Base-by-base conservation (phyloP, 23 red algal genomes). In the Chondrus crispus region DNA sequence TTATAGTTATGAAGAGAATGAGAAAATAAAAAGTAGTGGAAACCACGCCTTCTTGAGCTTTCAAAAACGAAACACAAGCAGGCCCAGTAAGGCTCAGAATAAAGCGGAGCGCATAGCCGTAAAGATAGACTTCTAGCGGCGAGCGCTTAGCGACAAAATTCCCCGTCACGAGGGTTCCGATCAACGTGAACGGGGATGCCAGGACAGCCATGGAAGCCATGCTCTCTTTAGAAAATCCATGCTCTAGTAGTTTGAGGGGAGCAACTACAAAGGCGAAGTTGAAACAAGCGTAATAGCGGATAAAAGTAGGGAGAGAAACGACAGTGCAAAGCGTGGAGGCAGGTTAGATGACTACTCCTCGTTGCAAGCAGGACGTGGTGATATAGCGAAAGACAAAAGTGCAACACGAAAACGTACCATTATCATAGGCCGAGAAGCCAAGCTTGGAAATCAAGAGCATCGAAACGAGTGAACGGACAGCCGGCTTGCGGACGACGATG, bases 121-220 rank as follows among this genome's bases (percentile, higher is more conserved):
- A 35, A 20, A 90, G 58, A 30, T 86, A 98, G 4, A 90, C 91
- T 4, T 22, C 47, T 16, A 85, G 53, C 73, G 94, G 87, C 2
- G 62, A 74, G 18, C 68, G 43, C 28, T 90, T 55, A 2, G 78
- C 63, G 41, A 93, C 87, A 19, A 81, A 57, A 5, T 74, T 45
- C 19, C 94, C 85, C 13, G 87, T 91, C 2, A 94, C 24, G 48
- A 98, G 45, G 13, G 85, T 94, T 1, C 76, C 93, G 35, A 94
- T 36, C 1, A 98, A 0, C 22, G 89, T 80, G 42, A 96, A 41
- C 13, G 97, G 97, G 48, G 92, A 40, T 44, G 96, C 86, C 46
- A 98, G 55, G 46, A 96, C 87, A 2, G 94, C 97, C 76, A 96
- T 94, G 46, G 93, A 87, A 3, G 97, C 97, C 78, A 98, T 84